Base-by-base conservation (phyloP, 164 flowering plant genomes). In the Aristolochia californica region DNA sequence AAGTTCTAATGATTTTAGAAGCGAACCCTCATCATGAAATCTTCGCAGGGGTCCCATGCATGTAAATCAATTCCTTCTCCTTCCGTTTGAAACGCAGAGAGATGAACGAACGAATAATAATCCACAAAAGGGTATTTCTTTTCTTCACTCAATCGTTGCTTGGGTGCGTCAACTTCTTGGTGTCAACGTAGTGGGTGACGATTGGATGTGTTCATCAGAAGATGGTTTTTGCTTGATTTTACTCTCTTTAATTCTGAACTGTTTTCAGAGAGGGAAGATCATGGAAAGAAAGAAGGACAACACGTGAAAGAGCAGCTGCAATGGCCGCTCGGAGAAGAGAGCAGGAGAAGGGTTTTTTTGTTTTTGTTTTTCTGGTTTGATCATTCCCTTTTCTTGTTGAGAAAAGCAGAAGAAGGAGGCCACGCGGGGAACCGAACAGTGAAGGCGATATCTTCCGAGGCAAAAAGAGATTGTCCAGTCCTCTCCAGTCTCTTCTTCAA, bases 181-280 rank as follows among this genome's bases (percentile, higher is more conserved):
- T 70, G 73, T 68, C 78, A 70, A 77, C 73, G 67, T 61, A 63
- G 71, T 23, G 58, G 58, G 61, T 72, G 61, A 70, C 72, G 65
- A 74, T 66, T 65, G 70, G 70, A 23, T 70, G 22, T 52, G 50
- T 55, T 40, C 44, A 40, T 66, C 12, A 27, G 45, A 56, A 61
- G 25, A 43, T 55, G 27, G 27, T 53, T 49, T 50, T 28, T 15
- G 10, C 48, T 17, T 23, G 13, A 22, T 38, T 30, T 13, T 17
- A 15, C 0, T 43, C 13, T n/a, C 30, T 13, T 12, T 15, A 43
- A 43, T 43, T 9, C 15, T 43, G 45, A 15, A 9, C 15, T 43
- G 45, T 8, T 43, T 43, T 43, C 9, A 34, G 10, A 34, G 10
- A 28, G 30, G 10, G 40, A 2, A 34, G 34, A 28, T 28, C 7